phyloP scores from a whole-genome alignment of 148 eudicot genomes.

The Pouteria glomerata region DNA sequence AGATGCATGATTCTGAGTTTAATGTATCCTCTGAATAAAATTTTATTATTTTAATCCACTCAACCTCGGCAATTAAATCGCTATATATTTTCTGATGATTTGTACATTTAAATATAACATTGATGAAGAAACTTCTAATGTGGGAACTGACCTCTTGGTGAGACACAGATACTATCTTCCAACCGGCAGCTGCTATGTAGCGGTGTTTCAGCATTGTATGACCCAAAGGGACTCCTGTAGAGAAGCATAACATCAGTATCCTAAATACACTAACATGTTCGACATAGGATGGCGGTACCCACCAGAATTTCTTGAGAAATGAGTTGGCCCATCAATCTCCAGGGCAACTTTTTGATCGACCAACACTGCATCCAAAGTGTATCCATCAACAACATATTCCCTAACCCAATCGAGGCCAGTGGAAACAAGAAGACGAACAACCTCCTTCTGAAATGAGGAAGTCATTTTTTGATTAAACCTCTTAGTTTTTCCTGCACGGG shows the following conservation, averaged over 20 bases:
- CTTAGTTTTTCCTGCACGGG: constrained; percentile 72
- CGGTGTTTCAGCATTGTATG: constrained; percentile 86
- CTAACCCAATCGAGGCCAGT: constrained; percentile 86
- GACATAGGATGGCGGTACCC: constrained; percentile 10
- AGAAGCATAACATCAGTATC: neutral
- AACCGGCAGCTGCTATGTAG: constrained; percentile 73
- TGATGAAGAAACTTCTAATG: neutral
- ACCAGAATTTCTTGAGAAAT: constrained; percentile 93
- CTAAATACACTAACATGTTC: neutral
- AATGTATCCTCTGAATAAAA: neutral
- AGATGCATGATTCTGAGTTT: no score
- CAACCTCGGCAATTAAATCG: neutral
- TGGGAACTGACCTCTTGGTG: constrained; percentile 61
- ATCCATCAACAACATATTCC: constrained; percentile 68
- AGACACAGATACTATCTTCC: constrained; percentile 72
- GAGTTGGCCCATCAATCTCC: constrained; percentile 94
- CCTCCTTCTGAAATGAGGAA: constrained; percentile 92
- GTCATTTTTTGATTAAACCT: constrained; percentile 79
- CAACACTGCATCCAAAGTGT: constrained; percentile 79
- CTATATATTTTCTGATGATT: neutral
- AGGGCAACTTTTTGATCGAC: constrained; percentile 69
- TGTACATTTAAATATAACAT: neutral
- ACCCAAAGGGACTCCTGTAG: constrained; percentile 82
- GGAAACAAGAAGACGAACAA: constrained; percentile 67
- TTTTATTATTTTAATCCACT: neutral